Conservation (phyloP, 345 rosid species). For the Viola odorata region DNA sequence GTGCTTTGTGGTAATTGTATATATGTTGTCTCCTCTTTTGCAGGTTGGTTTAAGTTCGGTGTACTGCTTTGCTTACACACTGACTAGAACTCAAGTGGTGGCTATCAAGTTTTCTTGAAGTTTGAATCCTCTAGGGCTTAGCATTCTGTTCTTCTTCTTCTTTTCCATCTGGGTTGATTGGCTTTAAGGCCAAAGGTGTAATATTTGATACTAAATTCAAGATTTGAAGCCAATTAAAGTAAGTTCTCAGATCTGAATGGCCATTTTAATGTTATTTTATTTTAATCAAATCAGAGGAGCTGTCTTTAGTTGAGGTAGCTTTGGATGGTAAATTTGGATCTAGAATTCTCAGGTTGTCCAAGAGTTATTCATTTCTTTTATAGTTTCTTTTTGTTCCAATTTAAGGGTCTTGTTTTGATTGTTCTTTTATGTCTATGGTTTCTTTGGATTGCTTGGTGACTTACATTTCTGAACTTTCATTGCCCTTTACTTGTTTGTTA, state of each 20-base stretch:
- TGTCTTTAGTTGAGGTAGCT: constrained; percentile 11
- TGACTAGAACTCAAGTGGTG: constrained; percentile 1
- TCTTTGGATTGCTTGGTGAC: constrained; percentile 7
- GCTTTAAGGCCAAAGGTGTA: constrained; percentile 17
- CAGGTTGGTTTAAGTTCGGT: constrained; percentile 23
- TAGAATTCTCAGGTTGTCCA: constrained; percentile 15
- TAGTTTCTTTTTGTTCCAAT: constrained; percentile 12
- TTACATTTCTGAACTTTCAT: neutral
- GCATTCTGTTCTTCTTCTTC: constrained; percentile 15
- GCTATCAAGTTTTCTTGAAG: constrained; percentile 19
- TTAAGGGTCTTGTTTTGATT: constrained; percentile 5
- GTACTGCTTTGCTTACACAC: constrained; percentile 4
- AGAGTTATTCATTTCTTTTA: constrained; percentile 10
- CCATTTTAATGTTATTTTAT: constrained; percentile 28
- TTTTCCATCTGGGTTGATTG: constrained; percentile 27
- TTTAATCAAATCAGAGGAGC: constrained; percentile 28
- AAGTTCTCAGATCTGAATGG: constrained; percentile 69
- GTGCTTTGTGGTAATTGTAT: constrained; percentile 7
- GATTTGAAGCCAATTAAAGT: constrained; percentile 40
- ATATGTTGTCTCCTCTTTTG: constrained; percentile 11
- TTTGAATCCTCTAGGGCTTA: constrained; percentile 17
- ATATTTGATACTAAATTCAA: constrained; percentile 23
- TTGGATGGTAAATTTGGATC: constrained; percentile 30
- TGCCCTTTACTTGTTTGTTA: neutral
- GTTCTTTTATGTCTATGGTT: constrained; percentile 9